Evolutionary conservation across 805 yeast genomes (phyloP).

Genomic region (Pichia scutulata): DNA sequence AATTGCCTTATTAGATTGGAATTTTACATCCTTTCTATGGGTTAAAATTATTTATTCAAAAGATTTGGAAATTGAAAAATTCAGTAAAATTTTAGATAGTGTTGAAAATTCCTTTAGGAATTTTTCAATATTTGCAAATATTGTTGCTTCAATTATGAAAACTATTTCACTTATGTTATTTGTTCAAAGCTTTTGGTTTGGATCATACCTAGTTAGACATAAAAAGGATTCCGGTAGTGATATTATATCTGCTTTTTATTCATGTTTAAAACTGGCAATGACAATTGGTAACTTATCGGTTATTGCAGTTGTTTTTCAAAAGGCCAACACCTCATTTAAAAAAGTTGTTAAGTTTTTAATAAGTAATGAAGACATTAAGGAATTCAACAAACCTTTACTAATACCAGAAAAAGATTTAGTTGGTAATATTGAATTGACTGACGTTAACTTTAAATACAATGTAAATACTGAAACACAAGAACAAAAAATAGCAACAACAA

Average conservation of each 20-base stretch:
- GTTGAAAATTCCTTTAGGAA: slow-evolving; percentile 36
- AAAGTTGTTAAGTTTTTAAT: slow-evolving; percentile 39
- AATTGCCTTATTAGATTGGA: slow-evolving; percentile 64
- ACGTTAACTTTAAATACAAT: slow-evolving; percentile 56
- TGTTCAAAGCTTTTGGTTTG: slow-evolving; percentile 92
- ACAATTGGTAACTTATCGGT: slow-evolving; percentile 48
- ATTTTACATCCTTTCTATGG: slow-evolving; percentile 48
- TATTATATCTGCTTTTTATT: slow-evolving; percentile 75
- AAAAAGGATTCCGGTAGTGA: slow-evolving; percentile 48
- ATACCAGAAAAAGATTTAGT: slow-evolving; percentile 20
- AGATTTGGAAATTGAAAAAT: slow-evolving; percentile 38
- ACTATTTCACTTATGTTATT: slow-evolving; percentile 63
- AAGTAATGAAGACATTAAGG: neutral
- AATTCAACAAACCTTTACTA: slow-evolving; percentile 6
- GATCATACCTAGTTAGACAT: slow-evolving; percentile 52
- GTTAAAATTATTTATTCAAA: slow-evolving; percentile 59
- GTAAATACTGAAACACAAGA: neutral
- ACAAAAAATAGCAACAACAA: slow-evolving; percentile 15
- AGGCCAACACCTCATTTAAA: slow-evolving; percentile 61
- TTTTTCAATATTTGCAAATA: slow-evolving; percentile 39
- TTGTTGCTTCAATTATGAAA: slow-evolving; percentile 52
- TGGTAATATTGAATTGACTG: slow-evolving; percentile 48
- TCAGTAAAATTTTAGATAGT: slow-evolving; percentile 25
- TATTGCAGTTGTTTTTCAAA: slow-evolving; percentile 54
- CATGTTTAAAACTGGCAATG: slow-evolving; percentile 69